Conservation (phyloP, 2,329 filamentous ascomycete species). For the Colletotrichum sidae region DNA sequence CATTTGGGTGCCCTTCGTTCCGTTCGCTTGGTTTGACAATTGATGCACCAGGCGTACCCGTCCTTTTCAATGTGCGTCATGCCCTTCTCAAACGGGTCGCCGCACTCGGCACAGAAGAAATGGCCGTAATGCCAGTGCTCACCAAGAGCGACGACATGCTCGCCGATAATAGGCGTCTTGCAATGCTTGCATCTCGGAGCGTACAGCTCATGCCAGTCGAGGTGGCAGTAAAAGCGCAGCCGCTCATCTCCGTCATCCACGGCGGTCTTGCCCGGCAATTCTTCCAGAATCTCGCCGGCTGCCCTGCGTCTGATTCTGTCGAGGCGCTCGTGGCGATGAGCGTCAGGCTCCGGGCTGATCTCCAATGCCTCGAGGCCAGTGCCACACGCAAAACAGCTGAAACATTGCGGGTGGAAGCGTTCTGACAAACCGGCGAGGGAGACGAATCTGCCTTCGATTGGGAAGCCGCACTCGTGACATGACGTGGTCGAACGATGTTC, state of each 20-base stretch:
- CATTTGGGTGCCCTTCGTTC: constrained; percentile 91
- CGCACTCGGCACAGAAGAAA: constrained; percentile 99
- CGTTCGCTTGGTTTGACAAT: constrained; percentile 91
- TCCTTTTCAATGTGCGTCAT: constrained; percentile 90
- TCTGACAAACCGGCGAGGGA: constrained; percentile 77
- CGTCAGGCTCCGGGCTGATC: constrained; percentile 91
- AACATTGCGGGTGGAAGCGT: constrained; percentile 94
- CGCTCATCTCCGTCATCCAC: constrained; percentile 79
- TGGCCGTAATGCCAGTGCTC: constrained; percentile 98
- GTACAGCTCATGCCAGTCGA: constrained; percentile 98
- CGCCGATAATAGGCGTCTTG: constrained; percentile 94
- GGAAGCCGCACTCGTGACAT: constrained; percentile 85
- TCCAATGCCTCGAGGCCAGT: constrained; percentile 94
- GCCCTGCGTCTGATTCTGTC: constrained; percentile 75
- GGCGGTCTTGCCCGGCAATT: constrained; percentile 72
- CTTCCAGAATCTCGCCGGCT: constrained; percentile 68
- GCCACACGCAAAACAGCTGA: constrained; percentile 87
- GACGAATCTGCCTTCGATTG: constrained; percentile 92
- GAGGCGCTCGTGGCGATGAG: constrained; percentile 76
- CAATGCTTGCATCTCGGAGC: constrained; percentile 95
- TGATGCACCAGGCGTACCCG: constrained; percentile 96
- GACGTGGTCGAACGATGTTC: constrained; percentile 52
- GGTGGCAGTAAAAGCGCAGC: constrained; percentile 92
- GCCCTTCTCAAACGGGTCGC: constrained; percentile 86
- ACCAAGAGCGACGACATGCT: constrained; percentile 93